These are phyloP conservation scores for Termitomyces sp. DNA, from an alignment of 768 basidiomycete genomes.

Conservation along the genomic window DNA sequence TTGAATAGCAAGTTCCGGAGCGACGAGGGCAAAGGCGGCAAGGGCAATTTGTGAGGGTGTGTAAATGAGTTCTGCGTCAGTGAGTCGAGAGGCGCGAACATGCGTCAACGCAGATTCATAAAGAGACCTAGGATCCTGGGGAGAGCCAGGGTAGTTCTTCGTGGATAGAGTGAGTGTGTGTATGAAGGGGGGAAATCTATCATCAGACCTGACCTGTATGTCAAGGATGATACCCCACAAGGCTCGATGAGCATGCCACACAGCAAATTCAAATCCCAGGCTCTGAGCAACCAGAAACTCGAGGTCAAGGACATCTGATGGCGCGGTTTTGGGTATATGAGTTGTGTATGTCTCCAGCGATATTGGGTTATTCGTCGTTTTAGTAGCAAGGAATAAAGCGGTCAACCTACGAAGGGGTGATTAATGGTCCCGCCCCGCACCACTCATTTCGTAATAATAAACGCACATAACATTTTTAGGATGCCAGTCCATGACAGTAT, in stretches of 20 bases:
- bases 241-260: constrained; percentile 88
- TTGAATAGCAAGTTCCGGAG: constrained; percentile 51
- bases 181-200: constrained; percentile 8
- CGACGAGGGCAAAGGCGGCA: constrained; percentile 66
- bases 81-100: constrained; percentile 78
- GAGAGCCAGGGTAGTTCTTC: constrained; percentile 56
- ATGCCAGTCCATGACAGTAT: constrained; percentile 99
- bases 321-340: constrained; percentile 76
- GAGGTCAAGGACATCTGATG: constrained; percentile 85
- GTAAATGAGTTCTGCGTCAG: constrained; percentile 89
- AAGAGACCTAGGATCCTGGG: constrained; percentile 43
- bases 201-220: constrained; percentile 75
- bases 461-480: constrained; percentile 96
- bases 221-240: constrained; percentile 89
- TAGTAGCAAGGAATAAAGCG: constrained; percentile 90
- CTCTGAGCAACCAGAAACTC: constrained; percentile 97
- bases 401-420: constrained; percentile 68
- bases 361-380: constrained; percentile 95
- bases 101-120: constrained; percentile 66
- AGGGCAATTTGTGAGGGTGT: constrained; percentile 93
- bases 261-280: constrained; percentile 89
- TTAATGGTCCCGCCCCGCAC: neutral
- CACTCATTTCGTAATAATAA: neutral
- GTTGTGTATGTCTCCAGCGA: constrained; percentile 81
- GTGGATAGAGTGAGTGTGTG: neutral